A percentile compares a stretch with the other conserved stretches of the same genome.
Evolutionary conservation across 148 eudicot genomes (phyloP).

Genomic region (Silene latifolia): DNA sequence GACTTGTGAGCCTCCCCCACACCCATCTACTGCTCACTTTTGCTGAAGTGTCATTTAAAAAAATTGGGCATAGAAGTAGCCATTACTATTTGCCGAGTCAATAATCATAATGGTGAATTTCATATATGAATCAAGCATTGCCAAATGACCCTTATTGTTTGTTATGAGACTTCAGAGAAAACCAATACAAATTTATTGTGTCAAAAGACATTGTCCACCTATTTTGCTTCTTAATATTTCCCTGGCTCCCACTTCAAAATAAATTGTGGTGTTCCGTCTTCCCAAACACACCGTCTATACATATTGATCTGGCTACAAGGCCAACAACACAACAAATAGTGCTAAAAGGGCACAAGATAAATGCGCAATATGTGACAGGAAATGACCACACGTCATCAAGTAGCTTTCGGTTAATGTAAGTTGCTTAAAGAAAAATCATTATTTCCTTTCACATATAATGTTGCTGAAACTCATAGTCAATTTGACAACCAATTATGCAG

Average conservation of each 20-base stretch:
- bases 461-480: neutral
- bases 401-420: no score
- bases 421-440: neutral
- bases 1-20: neutral
- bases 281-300: neutral
- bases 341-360: neutral
- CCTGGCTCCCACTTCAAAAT: neutral
- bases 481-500: neutral
- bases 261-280: neutral
- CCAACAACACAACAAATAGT: neutral
- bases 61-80: neutral
- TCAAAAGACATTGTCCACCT: neutral
- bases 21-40: neutral
- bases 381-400: neutral
- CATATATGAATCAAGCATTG: neutral
- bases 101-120: neutral
- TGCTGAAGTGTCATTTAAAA: neutral
- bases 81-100: neutral
- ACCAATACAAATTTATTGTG: neutral
- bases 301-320: neutral
- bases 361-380: neutral
- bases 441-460: neutral
- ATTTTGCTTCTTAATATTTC: neutral
- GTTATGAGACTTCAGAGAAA: neutral
- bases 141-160: no score